These are phyloP conservation scores for Monilinia fructigena DNA, from an alignment of 2,329 filamentous ascomycete species.

Conservation along the genomic window DNA sequence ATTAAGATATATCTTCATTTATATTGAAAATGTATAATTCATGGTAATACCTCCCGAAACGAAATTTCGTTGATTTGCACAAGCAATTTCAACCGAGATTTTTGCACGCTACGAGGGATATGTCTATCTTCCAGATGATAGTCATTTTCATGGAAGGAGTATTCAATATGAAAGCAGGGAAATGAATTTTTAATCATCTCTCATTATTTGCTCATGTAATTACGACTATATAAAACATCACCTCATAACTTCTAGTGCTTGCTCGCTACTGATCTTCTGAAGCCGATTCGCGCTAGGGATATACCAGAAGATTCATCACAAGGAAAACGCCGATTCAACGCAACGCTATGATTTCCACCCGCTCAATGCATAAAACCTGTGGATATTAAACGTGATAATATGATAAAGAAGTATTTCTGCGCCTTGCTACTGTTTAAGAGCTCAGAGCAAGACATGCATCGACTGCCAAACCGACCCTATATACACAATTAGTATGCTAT, in stretches of 20 bases:
- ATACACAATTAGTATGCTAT: constrained; percentile 33
- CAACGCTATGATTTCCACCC: constrained; percentile 24
- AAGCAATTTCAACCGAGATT: constrained; percentile 25
- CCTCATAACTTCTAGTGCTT: constrained; percentile 9
- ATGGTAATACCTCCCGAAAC: constrained; percentile 20
- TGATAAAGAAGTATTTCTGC: constrained; percentile 10
- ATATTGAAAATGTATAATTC: constrained; percentile 14
- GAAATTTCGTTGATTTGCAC: constrained; percentile 25
- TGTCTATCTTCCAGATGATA: constrained; percentile 2
- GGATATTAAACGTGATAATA: constrained; percentile 23
- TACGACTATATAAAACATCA: constrained; percentile 23
- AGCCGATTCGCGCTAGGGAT: constrained; percentile 22
- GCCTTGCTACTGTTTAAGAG: constrained; percentile 29
- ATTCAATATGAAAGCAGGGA: not conserved
- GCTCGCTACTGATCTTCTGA: constrained; percentile 21
- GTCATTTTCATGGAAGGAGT: not conserved
- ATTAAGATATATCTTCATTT: constrained; percentile 15
- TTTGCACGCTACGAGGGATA: constrained; percentile 23
- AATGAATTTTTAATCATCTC: constrained; percentile 2
- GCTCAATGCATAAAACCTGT: constrained; percentile 23
- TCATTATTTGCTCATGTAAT: constrained; percentile 22
- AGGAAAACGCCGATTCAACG: constrained; percentile 23
- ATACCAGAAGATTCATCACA: constrained; percentile 24
- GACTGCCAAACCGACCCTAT: constrained; percentile 77
- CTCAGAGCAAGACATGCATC: constrained; percentile 75